Evolutionary conservation across 2,329 filamentous ascomycete genomes (phyloP).

Genomic region (Didymella segeticola): DNA sequence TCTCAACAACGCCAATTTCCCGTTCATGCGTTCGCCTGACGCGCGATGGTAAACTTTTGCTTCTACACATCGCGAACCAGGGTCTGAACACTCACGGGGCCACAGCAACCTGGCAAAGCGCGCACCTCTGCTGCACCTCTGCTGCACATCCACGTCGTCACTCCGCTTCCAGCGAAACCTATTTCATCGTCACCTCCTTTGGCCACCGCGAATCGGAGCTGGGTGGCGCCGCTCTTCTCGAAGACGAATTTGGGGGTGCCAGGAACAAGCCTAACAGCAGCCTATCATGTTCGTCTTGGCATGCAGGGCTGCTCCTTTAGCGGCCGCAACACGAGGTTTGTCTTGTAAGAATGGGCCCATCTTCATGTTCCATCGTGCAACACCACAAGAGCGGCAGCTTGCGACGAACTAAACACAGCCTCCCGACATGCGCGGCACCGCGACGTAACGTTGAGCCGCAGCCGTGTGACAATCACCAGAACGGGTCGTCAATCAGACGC

Average conservation of each 20-base stretch:
- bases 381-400: conserved; percentile 4
- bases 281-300: conserved; percentile 23
- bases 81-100: not conserved
- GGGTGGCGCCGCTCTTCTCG: conserved; percentile 19
- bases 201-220: conserved; percentile 23
- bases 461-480: not conserved
- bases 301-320: conserved; percentile 25
- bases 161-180: not conserved
- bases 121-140: conserved; percentile 3
- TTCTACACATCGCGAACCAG: not conserved
- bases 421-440: conserved; percentile 18
- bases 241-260: conserved; percentile 19
- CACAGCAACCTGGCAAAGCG: not conserved
- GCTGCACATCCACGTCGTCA: not conserved
- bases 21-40: conserved; percentile 20
- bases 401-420: conserved; percentile 19
- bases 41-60: conserved; percentile 14
- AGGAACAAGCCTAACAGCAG: conserved; percentile 10
- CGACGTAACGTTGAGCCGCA: conserved; percentile 20
- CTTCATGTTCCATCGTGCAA: not conserved
- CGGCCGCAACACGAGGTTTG: conserved; percentile 20
- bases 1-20: conserved; percentile 38
- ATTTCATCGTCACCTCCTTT: conserved; percentile 4
- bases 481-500: not conserved
- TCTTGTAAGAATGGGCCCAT: conserved; percentile 22